Evolutionary conservation across 106 monocot species (phyloP).

Genomic region (Platanthera guangdongensis): DNA sequence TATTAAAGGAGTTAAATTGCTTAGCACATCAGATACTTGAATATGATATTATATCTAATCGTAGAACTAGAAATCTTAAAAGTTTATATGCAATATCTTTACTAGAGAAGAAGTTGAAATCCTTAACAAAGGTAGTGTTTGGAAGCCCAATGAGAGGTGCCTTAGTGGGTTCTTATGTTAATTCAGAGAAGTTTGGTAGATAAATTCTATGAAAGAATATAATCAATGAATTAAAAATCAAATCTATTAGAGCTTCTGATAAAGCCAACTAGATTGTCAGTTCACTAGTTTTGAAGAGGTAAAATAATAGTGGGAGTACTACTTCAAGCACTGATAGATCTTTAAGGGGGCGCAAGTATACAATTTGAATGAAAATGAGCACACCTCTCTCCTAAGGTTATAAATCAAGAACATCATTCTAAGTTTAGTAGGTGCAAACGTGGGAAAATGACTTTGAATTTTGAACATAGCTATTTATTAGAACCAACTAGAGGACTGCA

Average conservation of each 20-base stretch:
- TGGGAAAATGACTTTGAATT: neutral
- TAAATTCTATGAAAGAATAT: neutral
- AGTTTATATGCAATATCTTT: neutral
- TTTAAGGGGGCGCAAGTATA: neutral
- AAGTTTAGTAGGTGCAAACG: neutral
- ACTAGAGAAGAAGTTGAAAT: neutral
- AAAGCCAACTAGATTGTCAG: neutral
- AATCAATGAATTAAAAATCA: no score
- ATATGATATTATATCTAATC: neutral
- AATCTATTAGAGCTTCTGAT: neutral
- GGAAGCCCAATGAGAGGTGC: neutral
- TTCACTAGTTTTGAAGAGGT: neutral
- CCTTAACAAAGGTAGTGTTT: neutral
- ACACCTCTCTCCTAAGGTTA: neutral
- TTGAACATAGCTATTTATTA: neutral
- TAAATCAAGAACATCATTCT: neutral
- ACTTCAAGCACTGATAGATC: constrained; percentile 4
- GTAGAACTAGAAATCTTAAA: neutral
- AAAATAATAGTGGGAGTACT: neutral
- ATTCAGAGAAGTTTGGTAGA: neutral
- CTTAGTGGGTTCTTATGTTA: neutral
- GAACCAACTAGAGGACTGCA: neutral
- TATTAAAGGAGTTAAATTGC: no score
- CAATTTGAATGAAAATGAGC: neutral
- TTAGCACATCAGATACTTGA: no score